Conservation (phyloP, 345 rosid genomes). For the Sapria himalayana region DNA sequence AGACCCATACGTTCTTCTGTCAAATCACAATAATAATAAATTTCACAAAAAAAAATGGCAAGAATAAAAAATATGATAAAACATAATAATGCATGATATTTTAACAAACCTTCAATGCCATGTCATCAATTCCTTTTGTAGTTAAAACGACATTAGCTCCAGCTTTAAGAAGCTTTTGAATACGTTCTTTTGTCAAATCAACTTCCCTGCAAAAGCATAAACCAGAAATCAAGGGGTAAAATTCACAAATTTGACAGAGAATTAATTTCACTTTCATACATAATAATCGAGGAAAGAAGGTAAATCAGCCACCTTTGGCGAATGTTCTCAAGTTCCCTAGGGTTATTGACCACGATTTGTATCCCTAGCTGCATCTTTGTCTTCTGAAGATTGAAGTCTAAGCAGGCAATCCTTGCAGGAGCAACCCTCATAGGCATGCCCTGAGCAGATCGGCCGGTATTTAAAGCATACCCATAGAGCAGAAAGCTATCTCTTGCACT, state of each 20-base stretch:
- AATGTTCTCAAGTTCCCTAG: conserved; percentile 94
- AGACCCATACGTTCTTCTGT: no score
- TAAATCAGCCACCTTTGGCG: conserved; percentile 82
- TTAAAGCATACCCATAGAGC: conserved; percentile 81
- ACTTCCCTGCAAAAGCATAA: conserved; percentile 52
- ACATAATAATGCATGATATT: background rate
- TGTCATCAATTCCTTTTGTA: conserved; percentile 95
- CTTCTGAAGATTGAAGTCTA: conserved; percentile 90
- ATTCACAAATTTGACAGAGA: no score
- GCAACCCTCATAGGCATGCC: conserved; percentile 89
- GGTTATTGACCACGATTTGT: conserved; percentile 82
- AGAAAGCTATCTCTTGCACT: conserved; percentile 85
- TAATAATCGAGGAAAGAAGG: no score
- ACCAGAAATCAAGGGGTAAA: no score
- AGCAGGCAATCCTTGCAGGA: conserved; percentile 85
- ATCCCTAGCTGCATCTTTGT: conserved; percentile 93
- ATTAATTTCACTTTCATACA: no score
- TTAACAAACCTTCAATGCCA: conserved; percentile 80
- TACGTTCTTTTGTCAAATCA: conserved; percentile 91
- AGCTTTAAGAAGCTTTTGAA: conserved; percentile 76
- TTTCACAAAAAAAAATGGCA: background rate
- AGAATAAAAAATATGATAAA: background rate
- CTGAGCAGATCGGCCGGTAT: conserved; percentile 91
- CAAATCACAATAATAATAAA: no score
- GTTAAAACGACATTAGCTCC: conserved; percentile 96